A percentile compares a stretch with the other conserved stretches of the same genome.
Conservation (phyloP, 2,329 filamentous ascomycete genomes). For the Apiospora malaysiana region DNA sequence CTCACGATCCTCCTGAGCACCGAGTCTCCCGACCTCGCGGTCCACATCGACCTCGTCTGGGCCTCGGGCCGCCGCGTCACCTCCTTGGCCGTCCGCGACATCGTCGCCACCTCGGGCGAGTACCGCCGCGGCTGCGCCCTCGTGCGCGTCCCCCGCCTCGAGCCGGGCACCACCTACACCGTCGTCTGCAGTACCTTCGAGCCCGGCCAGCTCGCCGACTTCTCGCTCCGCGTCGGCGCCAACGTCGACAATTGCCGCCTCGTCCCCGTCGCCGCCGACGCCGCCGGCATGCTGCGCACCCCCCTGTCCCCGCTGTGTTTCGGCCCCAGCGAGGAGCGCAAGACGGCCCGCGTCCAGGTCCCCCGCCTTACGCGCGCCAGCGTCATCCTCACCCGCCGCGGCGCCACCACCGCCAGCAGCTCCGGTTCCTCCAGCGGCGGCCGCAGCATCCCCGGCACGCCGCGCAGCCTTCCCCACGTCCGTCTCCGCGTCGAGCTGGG, state of each 20-base stretch:
- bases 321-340: slow-evolving; percentile 37
- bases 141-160: slow-evolving; percentile 65
- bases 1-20: slow-evolving; percentile 79
- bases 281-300: slow-evolving; percentile 74
- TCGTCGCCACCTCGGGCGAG: slow-evolving; percentile 84
- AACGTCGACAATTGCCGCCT: slow-evolving; percentile 58
- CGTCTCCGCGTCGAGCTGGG: slow-evolving; percentile 77
- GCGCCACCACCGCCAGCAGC: slow-evolving; percentile 33
- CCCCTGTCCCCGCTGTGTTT: slow-evolving; percentile 61
- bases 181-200: slow-evolving; percentile 93
- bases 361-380: slow-evolving; percentile 65
- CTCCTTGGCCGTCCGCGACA: slow-evolving; percentile 73
- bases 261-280: slow-evolving; percentile 70
- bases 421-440: slow-evolving; percentile 41
- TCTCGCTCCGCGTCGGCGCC: slow-evolving; percentile 76
- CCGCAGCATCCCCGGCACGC: slow-evolving; percentile 28
- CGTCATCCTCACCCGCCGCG: slow-evolving; percentile 51
- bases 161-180: slow-evolving; percentile 77
- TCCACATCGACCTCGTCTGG: slow-evolving; percentile 87
- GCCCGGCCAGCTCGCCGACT: slow-evolving; percentile 74
- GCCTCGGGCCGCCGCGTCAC: slow-evolving; percentile 75
- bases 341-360: slow-evolving; percentile 47
- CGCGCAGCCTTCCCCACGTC: slow-evolving; percentile 50
- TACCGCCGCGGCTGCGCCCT: slow-evolving; percentile 83
- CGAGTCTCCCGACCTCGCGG: slow-evolving; percentile 67